Percentiles rank a stretch among this genome's conserved stretches.
phyloP scores from a whole-genome alignment of 768 basidiomycete species.

The Nidularia sp. region DNA sequence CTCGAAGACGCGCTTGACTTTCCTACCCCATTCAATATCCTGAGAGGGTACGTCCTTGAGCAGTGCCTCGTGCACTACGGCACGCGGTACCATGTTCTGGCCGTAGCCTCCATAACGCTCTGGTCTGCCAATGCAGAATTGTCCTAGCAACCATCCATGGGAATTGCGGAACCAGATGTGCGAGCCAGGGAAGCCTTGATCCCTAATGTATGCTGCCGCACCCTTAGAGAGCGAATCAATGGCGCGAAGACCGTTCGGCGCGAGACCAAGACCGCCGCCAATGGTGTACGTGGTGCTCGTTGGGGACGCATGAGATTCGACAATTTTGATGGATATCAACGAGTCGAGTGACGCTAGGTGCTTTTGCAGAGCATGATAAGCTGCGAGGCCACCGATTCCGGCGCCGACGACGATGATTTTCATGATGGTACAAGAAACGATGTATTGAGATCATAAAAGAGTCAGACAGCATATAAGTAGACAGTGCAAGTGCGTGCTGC shows the following conservation, averaged over 20 bases:
- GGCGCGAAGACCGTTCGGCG: slow-evolving; percentile 34
- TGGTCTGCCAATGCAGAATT: slow-evolving; percentile 18
- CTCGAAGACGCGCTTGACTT: slow-evolving; percentile 5
- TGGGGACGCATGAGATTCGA: slow-evolving; percentile 25
- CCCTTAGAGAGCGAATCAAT: slow-evolving; percentile 21
- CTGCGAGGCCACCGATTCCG: slow-evolving; percentile 26
- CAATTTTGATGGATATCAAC: slow-evolving; percentile 18
- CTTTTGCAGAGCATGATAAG: slow-evolving; percentile 27
- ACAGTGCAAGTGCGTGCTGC: no score
- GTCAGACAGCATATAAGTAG: no score
- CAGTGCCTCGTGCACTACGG: slow-evolving; percentile 27
- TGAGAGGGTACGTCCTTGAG: slow-evolving; percentile 20
- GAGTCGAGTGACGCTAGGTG: slow-evolving; percentile 17
- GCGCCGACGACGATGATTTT: slow-evolving; percentile 30
- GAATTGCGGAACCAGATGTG: slow-evolving; percentile 27
- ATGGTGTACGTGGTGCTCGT: slow-evolving; percentile 17
- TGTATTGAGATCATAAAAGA: no score
- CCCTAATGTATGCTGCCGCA: slow-evolving; percentile 24
- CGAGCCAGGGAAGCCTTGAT: slow-evolving; percentile 17
- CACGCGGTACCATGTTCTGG: slow-evolving; percentile 26
- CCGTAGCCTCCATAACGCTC: slow-evolving; percentile 23
- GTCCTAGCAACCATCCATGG: slow-evolving; percentile 26
- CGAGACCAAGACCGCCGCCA: slow-evolving; percentile 32
- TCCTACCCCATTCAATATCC: slow-evolving; percentile 25
- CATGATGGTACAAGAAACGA: slow-evolving; percentile 8